Base-by-base conservation (phyloP, 208 protist genomes). In the Polymyxa betae region DNA sequence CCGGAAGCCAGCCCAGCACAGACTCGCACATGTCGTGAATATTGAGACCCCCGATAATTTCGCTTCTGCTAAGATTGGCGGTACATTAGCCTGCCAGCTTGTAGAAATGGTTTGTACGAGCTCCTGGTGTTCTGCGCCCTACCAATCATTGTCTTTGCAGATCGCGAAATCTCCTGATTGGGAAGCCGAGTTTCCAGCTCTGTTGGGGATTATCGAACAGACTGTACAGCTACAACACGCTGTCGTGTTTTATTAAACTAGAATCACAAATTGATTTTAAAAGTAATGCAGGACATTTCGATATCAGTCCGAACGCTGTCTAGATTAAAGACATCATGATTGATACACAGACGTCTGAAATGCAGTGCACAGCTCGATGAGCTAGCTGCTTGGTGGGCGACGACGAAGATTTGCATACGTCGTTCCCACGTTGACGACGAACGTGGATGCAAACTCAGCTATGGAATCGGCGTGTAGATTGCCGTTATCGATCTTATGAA, bases 31-130 rank as follows among this genome's bases (percentile, higher is more conserved):
- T 43, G 40, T 82, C n/a, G 35, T 82, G 10, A 82, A 82, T n/a
- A 82, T 82, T n/a, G 72, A 82, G 72, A 82, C 72, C 16, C 16
- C 35, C 5, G 72, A 82, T 43, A 82, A 82, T 43, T 82, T 82
- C 72, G 72, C 72, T 43, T 20, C 16, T 12, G 72, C 72, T 43
- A 82, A 82, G n/a, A 43, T 82, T 82, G 72, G 72, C n/a, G 72
- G 72, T 35, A 5, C 5, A 43, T n/a, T 45, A 20, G 72, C 72
- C 5, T 35, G 16, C 35, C n/a, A 82, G n/a, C n/a, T 82, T 40
- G 35, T 82, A 40, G 16, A 35, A 16, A 82, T 82, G 72, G 49
- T 60, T 24, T 29, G 72, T 82, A 40, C n/a, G 72, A n/a, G 40
- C 12, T 35, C n/a, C 12, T 82, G 5, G 5, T 45, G 10, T 35